phyloP scores from a whole-genome alignment of 2,329 filamentous ascomycete genomes.

The Clarireedia homoeocarpa region DNA sequence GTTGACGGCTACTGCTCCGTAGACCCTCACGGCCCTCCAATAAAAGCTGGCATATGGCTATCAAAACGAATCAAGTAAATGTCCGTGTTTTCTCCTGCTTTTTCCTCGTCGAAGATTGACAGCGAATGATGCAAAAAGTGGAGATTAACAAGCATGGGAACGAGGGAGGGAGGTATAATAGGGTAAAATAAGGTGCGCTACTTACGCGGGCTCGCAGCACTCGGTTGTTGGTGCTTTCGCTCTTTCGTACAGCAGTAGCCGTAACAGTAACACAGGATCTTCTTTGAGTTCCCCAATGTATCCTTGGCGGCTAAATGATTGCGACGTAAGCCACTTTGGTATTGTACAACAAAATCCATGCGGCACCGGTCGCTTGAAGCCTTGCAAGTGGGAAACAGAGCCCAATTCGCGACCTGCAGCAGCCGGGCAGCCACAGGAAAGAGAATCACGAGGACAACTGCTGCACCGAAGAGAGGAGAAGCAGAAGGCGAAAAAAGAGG shows the following conservation, averaged over 20 bases:
- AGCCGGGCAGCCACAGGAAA: not conserved
- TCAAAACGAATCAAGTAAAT: not conserved
- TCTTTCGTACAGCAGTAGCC: too few relatives aligned
- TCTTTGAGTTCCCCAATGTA: not conserved
- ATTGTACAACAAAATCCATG: conserved; percentile 8
- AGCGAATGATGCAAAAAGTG: not conserved
- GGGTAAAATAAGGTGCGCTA: not conserved
- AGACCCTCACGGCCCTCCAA: not conserved
- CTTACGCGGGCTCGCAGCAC: too few relatives aligned
- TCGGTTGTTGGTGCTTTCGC: too few relatives aligned
- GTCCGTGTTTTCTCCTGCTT: not conserved
- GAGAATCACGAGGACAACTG: conserved; percentile 6
- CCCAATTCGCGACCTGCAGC: conserved; percentile 1
- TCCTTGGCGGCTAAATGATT: conserved; percentile 18
- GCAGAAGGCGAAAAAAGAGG: not conserved
- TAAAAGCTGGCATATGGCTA: not conserved
- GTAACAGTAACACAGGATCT: not conserved
- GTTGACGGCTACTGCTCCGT: not conserved
- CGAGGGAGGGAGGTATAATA: not conserved
- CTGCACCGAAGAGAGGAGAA: not conserved
- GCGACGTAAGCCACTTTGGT: not conserved
- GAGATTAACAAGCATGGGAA: not conserved
- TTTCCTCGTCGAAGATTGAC: not conserved
- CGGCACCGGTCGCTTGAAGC: conserved; percentile 11
- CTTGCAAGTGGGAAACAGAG: conserved; percentile 19